Percentiles rank a stretch among this genome's conserved stretches.
Evolutionary conservation across 345 rosid genomes (phyloP).

Genomic region (Camelina hispida): DNA sequence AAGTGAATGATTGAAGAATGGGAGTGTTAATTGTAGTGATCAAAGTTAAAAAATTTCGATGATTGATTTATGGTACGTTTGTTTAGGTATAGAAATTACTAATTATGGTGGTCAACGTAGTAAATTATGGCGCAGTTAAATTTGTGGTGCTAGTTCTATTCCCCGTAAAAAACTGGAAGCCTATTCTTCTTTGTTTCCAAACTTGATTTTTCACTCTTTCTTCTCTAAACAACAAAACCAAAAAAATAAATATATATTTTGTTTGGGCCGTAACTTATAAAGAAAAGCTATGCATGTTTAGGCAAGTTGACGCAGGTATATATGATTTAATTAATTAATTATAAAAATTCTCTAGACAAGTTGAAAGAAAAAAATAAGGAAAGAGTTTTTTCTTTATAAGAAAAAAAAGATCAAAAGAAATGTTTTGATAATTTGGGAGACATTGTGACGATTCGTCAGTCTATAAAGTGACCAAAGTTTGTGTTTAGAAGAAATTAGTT

Average conservation of each 20-base stretch:
- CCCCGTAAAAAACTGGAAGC: conserved; percentile 1
- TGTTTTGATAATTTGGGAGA: too few species aligned
- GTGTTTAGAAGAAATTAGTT: conserved; percentile 7
- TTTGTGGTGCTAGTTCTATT: conserved; percentile 15
- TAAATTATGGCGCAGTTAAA: conserved; percentile 21
- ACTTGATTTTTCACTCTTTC: background rate
- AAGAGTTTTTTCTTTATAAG: too few species aligned
- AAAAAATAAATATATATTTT: background rate
- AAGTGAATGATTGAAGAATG: background rate
- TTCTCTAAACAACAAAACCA: background rate
- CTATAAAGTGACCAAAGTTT: too few species aligned
- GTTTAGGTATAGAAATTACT: conserved; percentile 10
- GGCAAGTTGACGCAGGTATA: too few species aligned
- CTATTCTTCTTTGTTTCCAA: background rate
- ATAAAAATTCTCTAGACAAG: too few species aligned
- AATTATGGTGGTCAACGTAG: conserved; percentile 20
- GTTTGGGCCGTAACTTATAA: too few species aligned
- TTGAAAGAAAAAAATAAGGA: too few species aligned
- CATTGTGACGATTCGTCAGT: too few species aligned
- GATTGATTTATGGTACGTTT: conserved; percentile 11
- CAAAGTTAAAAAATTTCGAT: conserved; percentile 13
- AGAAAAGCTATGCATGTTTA: too few species aligned
- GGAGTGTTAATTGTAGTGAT: background rate
- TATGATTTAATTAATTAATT: too few species aligned
- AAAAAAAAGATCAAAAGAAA: too few species aligned